These are phyloP conservation scores for Medicago arabica DNA, from an alignment of 306 rosid species.

Conservation along the genomic window DNA sequence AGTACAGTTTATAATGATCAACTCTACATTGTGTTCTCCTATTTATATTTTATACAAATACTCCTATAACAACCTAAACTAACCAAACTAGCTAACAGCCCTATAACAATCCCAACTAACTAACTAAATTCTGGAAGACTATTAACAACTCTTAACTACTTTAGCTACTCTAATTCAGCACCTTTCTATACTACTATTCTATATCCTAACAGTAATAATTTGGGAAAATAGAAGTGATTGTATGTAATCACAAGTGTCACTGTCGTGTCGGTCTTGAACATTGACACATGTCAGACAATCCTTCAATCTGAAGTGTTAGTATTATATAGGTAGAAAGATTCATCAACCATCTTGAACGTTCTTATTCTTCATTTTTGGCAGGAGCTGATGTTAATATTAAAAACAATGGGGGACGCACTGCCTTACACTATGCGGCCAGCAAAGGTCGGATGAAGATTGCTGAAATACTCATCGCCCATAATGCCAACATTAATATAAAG, in stretches of 20 bases:
- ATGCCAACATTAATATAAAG: constrained; percentile 75
- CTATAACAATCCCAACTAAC: too few species aligned
- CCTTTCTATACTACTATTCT: too few species aligned
- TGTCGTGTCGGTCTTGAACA: background rate
- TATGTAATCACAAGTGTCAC: background rate
- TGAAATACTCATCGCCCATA: constrained; percentile 67
- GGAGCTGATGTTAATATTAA: constrained; percentile 84
- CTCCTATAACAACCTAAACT: too few species aligned
- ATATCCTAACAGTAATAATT: too few species aligned
- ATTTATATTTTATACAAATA: too few species aligned
- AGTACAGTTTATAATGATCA: too few species aligned
- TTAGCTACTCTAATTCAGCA: too few species aligned
- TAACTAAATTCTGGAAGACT: too few species aligned
- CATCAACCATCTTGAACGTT: constrained; percentile 27
- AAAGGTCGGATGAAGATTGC: constrained; percentile 88
- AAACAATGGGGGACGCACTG: constrained; percentile 80
- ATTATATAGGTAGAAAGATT: background rate
- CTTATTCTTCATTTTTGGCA: constrained; percentile 42
- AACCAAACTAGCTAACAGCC: too few species aligned
- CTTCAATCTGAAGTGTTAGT: background rate
- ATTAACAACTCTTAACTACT: too few species aligned
- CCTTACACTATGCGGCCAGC: constrained; percentile 95
- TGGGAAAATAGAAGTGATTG: background rate
- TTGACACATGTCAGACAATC: background rate
- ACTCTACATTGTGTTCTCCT: too few species aligned